A percentile compares a stretch with the other conserved stretches of the same genome.
Conservation (phyloP, 2,329 filamentous ascomycete genomes). For the Sclerotinia subarctica region DNA sequence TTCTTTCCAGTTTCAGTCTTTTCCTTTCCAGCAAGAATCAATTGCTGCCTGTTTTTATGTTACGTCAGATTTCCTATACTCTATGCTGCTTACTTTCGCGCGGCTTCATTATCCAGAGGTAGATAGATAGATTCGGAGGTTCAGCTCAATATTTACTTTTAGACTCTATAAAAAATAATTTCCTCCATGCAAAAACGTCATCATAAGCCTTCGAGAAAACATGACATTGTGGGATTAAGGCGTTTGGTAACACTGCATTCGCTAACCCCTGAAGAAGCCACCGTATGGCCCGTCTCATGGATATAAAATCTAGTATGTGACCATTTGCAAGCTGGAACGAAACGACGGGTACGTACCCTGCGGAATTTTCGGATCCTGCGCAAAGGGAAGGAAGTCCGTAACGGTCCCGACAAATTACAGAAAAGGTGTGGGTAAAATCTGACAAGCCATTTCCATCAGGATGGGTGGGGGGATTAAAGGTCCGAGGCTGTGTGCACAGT, state of each 20-base stretch:
- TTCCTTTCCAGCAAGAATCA: not conserved
- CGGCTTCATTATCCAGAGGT: not conserved
- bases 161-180: conserved; percentile 1
- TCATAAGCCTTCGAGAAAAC: not conserved
- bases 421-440: not conserved
- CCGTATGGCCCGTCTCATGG: not conserved
- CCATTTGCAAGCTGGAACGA: not conserved
- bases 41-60: conserved; percentile 16
- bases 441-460: not conserved
- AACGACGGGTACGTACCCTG: not conserved
- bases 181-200: conserved; percentile 2
- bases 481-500: conserved; percentile 1
- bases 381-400: not conserved
- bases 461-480: not conserved
- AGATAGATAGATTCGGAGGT: not conserved
- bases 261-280: conserved; percentile 6
- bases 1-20: not conserved
- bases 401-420: not conserved
- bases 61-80: conserved; percentile 5
- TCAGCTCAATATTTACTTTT: conserved; percentile 18
- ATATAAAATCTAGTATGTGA: not conserved
- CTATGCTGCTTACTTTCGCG: conserved; percentile 9
- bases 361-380: not conserved
- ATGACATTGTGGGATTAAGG: not conserved
- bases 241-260: not conserved